Conservation (phyloP, 2,329 filamentous ascomycete species). For the Stagonosporopsis chrysanthemi region DNA sequence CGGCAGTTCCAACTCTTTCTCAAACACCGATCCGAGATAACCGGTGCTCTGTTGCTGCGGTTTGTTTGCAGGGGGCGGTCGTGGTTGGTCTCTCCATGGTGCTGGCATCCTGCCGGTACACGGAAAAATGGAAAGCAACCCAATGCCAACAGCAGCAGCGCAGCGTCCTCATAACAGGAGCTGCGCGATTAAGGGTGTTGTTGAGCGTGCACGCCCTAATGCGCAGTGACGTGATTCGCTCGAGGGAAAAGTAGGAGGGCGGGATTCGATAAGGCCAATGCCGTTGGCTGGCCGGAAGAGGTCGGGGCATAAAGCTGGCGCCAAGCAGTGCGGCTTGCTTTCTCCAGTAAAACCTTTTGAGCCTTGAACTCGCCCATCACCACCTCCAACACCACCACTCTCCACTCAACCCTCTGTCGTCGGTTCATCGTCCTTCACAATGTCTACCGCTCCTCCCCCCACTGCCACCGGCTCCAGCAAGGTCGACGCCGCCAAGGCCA, state of each 20-base stretch:
- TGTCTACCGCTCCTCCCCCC: slow-evolving; percentile 51
- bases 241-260: slow-evolving; percentile 11
- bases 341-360: slow-evolving; percentile 23
- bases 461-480: slow-evolving; percentile 60
- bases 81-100: slow-evolving; percentile 13
- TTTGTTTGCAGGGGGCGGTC: not conserved
- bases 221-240: slow-evolving; percentile 17
- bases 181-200: slow-evolving; percentile 18
- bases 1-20: slow-evolving; percentile 1
- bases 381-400: slow-evolving; percentile 27
- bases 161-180: not conserved
- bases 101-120: not conserved
- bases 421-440: slow-evolving; percentile 23
- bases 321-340: slow-evolving; percentile 23
- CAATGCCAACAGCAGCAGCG: not conserved
- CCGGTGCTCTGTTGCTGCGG: not conserved
- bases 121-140: not conserved
- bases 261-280: slow-evolving; percentile 14
- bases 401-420: slow-evolving; percentile 38
- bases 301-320: slow-evolving; percentile 13
- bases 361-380: slow-evolving; percentile 17
- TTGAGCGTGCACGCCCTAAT: slow-evolving; percentile 20
- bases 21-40: not conserved
- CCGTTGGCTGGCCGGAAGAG: slow-evolving; percentile 16
- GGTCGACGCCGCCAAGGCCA: slow-evolving; percentile 61